phyloP scores from a whole-genome alignment of 371 early-diverging fungal species.

The Circinella umbellata region DNA sequence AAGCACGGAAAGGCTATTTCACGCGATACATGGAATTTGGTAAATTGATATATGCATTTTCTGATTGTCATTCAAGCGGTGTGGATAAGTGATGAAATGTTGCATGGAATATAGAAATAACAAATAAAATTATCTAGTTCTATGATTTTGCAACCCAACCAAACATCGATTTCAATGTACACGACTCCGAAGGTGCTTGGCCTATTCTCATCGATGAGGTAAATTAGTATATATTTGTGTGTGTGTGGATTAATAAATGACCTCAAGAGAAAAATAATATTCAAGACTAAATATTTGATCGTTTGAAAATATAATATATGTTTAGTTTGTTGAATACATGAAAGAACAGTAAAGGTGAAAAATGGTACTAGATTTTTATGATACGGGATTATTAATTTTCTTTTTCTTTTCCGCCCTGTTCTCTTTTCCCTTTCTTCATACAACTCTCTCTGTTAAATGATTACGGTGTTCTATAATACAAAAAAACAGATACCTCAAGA shows the following conservation, averaged over 20 bases:
- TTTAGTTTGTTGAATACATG: constrained; percentile 25
- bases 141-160: constrained; percentile 76
- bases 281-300: too few relatives aligned
- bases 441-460: too few relatives aligned
- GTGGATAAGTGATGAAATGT: too few relatives aligned
- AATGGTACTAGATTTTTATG: not conserved
- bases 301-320: not conserved
- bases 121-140: constrained; percentile 53
- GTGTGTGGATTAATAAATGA: too few relatives aligned
- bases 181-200: constrained; percentile 87
- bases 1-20: constrained; percentile 81
- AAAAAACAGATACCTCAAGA: too few relatives aligned
- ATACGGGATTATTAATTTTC: not conserved
- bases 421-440: too few relatives aligned
- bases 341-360: constrained; percentile 8
- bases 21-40: constrained; percentile 86
- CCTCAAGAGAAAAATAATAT: too few relatives aligned
- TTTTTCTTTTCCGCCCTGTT: too few relatives aligned
- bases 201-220: constrained; percentile 81
- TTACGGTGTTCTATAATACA: too few relatives aligned
- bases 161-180: constrained; percentile 61
- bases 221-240: constrained; percentile 10
- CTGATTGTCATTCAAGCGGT: not conserved
- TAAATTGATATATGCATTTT: constrained; percentile 28
- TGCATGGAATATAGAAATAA: not conserved